phyloP scores from a whole-genome alignment of 306 rosid genomes.

The Gillenia trifoliata region DNA sequence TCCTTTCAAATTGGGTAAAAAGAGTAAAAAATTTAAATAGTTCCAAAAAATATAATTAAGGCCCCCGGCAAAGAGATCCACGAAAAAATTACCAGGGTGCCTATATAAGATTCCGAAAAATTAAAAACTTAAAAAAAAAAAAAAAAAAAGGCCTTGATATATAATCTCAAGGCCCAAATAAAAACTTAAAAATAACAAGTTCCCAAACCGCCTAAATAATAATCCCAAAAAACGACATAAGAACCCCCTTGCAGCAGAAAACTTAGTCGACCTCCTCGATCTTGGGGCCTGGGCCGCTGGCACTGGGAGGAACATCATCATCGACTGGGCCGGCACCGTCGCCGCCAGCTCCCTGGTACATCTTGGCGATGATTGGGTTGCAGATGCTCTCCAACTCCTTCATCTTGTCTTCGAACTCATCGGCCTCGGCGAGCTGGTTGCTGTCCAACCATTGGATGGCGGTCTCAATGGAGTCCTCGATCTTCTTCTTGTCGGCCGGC shows the following conservation, averaged over 20 bases:
- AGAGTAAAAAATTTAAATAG: too few species aligned
- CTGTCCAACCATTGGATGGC: constrained; percentile 64
- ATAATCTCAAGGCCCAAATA: background rate
- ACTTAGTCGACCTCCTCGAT: constrained; percentile 70
- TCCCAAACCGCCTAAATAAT: background rate
- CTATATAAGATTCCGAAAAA: background rate
- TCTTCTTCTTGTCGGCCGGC: constrained; percentile 59
- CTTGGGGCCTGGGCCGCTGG: constrained; percentile 69
- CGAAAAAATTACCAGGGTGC: background rate
- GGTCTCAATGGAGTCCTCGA: constrained; percentile 58
- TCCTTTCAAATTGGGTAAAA: too few species aligned
- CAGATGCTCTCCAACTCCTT: constrained; percentile 72
- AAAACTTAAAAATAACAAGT: background rate
- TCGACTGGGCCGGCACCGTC: constrained; percentile 42
- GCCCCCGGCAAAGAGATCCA: background rate
- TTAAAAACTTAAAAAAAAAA: too few species aligned
- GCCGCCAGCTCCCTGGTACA: constrained; percentile 67
- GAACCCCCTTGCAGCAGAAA: background rate
- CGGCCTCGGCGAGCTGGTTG: constrained; percentile 63
- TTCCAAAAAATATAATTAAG: background rate
- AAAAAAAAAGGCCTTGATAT: background rate
- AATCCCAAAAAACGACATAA: background rate
- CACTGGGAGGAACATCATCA: constrained; percentile 45
- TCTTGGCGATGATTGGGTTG: constrained; percentile 76
- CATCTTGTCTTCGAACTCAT: constrained; percentile 75